Conservation (phyloP, 169 alveolate species). For the Perkinsus olseni region DNA sequence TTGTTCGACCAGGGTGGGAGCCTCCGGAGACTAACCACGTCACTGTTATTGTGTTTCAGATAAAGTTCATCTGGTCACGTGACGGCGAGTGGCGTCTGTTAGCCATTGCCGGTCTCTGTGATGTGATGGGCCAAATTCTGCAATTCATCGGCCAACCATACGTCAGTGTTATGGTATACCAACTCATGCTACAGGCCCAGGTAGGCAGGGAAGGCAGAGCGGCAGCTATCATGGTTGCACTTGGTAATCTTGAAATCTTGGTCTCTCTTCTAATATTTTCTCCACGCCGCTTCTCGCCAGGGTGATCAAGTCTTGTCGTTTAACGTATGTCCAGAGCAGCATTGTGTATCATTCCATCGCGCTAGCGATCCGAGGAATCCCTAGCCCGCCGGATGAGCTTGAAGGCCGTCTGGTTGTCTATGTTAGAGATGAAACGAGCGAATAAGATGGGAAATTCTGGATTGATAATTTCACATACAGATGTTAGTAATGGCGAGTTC, state of each 20-base stretch:
- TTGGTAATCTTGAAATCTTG: neutral
- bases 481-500: too few species aligned
- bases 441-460: too few species aligned
- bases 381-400: neutral
- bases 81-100: neutral
- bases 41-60: neutral
- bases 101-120: neutral
- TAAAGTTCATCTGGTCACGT: neutral
- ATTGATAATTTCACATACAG: too few species aligned
- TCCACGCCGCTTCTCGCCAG: too few species aligned
- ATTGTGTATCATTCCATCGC: neutral
- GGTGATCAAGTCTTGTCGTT: too few species aligned
- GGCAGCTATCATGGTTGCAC: too few species aligned
- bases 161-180: neutral
- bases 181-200: neutral
- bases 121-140: neutral
- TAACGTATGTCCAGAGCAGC: too few species aligned
- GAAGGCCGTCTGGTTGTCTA: neutral
- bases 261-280: too few species aligned
- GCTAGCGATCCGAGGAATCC: neutral
- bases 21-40: too few species aligned
- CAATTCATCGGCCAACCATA: neutral
- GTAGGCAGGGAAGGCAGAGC: neutral
- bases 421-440: too few species aligned
- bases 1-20: too few species aligned